Percentiles rank a stretch among this genome's conserved stretches.
Conservation (phyloP, 2,329 filamentous ascomycete species). For the Ophiocordyceps sinensis region DNA sequence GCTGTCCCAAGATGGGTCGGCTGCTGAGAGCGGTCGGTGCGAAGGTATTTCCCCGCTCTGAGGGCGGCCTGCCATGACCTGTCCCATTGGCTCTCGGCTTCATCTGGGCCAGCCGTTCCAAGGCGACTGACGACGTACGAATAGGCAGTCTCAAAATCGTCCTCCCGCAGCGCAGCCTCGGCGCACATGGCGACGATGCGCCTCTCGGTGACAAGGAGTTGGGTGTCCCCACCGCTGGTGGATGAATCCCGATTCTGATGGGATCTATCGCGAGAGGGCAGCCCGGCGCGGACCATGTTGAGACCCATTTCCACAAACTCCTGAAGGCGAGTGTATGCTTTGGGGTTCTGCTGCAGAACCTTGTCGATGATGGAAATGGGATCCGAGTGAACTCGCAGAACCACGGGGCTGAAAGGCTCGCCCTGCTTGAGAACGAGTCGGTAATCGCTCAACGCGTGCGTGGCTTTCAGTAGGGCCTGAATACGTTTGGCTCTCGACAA, state of each 20-base stretch:
- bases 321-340: constrained; percentile 60
- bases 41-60: constrained; percentile 60
- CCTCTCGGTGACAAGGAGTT: constrained; percentile 35
- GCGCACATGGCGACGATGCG: constrained; percentile 70
- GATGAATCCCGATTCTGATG: neutral
- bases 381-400: constrained; percentile 62
- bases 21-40: constrained; percentile 34
- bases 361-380: constrained; percentile 59
- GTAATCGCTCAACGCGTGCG: constrained; percentile 62
- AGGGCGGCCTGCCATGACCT: constrained; percentile 68
- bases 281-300: constrained; percentile 48
- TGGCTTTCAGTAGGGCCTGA: constrained; percentile 54
- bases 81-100: constrained; percentile 24
- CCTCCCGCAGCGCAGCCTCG: constrained; percentile 58
- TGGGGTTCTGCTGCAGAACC: constrained; percentile 60
- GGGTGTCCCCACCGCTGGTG: constrained; percentile 12
- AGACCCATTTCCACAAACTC: constrained; percentile 56
- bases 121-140: constrained; percentile 67
- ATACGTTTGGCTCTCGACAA: constrained; percentile 36
- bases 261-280: constrained; percentile 14
- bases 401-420: constrained; percentile 65
- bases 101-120: constrained; percentile 12
- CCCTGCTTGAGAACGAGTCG: constrained; percentile 65
- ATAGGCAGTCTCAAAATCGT: constrained; percentile 77
- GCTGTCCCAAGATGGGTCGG: constrained; percentile 47